A percentile compares a stretch with the other conserved stretches of the same genome.
Evolutionary conservation across 108 stramenopile species (phyloP).

Genomic region (Nannochloropsis gaditana): DNA sequence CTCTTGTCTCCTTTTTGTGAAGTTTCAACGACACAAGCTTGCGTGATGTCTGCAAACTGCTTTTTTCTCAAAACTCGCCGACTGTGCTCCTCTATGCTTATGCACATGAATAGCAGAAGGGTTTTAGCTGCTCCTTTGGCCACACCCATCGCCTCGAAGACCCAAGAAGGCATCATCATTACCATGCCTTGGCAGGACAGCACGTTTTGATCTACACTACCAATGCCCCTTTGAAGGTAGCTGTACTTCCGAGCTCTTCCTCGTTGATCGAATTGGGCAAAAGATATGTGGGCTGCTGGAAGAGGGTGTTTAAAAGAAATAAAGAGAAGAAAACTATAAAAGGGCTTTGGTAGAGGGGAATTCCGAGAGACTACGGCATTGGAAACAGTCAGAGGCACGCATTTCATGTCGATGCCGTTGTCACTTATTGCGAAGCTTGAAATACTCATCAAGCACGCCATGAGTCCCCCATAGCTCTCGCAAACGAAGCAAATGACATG

Average conservation of each 20-base stretch:
- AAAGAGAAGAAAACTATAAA: too few species aligned
- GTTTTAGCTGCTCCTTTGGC: neutral
- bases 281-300: neutral
- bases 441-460: conserved; percentile 63
- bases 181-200: neutral
- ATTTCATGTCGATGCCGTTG: conserved; percentile 67
- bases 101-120: neutral
- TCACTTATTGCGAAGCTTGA: conserved; percentile 73
- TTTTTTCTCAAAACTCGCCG: neutral
- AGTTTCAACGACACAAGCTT: too few species aligned
- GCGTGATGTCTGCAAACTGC: neutral
- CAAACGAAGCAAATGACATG: conserved; percentile 66
- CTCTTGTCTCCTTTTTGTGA: too few species aligned
- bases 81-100: conserved; percentile 7
- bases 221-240: neutral
- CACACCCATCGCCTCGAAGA: neutral
- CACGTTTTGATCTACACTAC: neutral
- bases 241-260: neutral
- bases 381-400: conserved; percentile 63
- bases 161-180: neutral
- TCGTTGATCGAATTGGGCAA: neutral
- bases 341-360: neutral
- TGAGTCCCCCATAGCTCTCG: conserved; percentile 65
- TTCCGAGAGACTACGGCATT: neutral
- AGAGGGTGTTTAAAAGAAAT: neutral